Percentiles rank a stretch among this genome's conserved stretches.
These are phyloP conservation scores for Saururus chinensis DNA, from an alignment of 164 flowering plant species.

Conservation along the genomic window DNA sequence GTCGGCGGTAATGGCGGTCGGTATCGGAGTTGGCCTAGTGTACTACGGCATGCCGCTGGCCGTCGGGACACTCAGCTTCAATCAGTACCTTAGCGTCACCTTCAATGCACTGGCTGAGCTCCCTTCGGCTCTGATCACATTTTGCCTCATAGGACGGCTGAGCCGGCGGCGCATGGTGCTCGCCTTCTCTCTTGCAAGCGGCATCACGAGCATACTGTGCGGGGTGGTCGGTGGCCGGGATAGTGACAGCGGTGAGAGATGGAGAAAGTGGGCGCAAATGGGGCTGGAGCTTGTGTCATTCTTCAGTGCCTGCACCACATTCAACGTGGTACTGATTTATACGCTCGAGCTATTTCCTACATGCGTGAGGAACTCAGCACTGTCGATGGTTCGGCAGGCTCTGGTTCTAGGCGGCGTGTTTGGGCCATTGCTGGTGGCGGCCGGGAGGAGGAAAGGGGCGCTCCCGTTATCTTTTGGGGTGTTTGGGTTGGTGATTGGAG, in stretches of 20 bases:
- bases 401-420: slow-evolving; percentile 47
- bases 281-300: slow-evolving; percentile 50
- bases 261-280: slow-evolving; percentile 17
- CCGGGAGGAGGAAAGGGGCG: slow-evolving; percentile 20
- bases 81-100: slow-evolving; percentile 42
- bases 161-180: slow-evolving; percentile 24
- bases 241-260: background rate
- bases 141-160: slow-evolving; percentile 28
- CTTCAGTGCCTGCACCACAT: slow-evolving; percentile 42
- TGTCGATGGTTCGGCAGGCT: slow-evolving; percentile 62
- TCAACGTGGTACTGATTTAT: slow-evolving; percentile 39
- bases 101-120: slow-evolving; percentile 53
- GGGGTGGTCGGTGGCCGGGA: slow-evolving; percentile 1
- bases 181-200: slow-evolving; percentile 27
- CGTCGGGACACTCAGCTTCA: slow-evolving; percentile 29
- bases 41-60: slow-evolving; percentile 71
- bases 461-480: slow-evolving; percentile 28
- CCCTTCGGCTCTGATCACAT: slow-evolving; percentile 34
- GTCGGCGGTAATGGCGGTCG: slow-evolving; percentile 23
- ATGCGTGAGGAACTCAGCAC: slow-evolving; percentile 68
- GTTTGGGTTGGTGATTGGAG: slow-evolving; percentile 39
- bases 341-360: slow-evolving; percentile 76
- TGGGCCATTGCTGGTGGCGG: slow-evolving; percentile 43
- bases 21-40: slow-evolving; percentile 53
- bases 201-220: slow-evolving; percentile 31